Evolutionary conservation across 1,284 basidiomycete genomes (phyloP).

Genomic region (Sutorius eximius): DNA sequence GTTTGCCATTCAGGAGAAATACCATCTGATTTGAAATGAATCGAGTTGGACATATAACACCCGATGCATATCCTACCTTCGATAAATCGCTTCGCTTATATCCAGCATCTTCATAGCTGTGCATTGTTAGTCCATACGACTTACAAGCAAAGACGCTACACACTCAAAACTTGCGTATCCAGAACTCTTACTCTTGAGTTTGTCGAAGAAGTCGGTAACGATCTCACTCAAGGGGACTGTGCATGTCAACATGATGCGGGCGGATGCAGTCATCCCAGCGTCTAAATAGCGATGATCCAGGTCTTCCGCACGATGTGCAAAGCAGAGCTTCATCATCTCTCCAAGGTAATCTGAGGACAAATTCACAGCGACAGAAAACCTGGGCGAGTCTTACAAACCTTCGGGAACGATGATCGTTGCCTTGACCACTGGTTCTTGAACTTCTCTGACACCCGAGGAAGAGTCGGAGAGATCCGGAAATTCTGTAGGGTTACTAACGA

Average conservation of each 20-base stretch:
- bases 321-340: slow-evolving; percentile 91
- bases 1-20: slow-evolving; percentile 83
- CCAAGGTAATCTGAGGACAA: slow-evolving; percentile 70
- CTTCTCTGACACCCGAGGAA: slow-evolving; percentile 62
- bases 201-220: slow-evolving; percentile 91
- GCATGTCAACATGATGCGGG: slow-evolving; percentile 79
- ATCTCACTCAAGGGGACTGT: slow-evolving; percentile 87
- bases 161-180: slow-evolving; percentile 93
- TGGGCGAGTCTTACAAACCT: slow-evolving; percentile 46
- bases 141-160: slow-evolving; percentile 29
- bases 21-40: slow-evolving; percentile 58
- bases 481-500: slow-evolving; percentile 88
- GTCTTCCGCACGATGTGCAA: slow-evolving; percentile 74
- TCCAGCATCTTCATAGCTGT: slow-evolving; percentile 87
- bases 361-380: slow-evolving; percentile 15
- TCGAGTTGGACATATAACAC: background rate
- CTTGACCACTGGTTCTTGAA: slow-evolving; percentile 88
- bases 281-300: slow-evolving; percentile 81
- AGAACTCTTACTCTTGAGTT: slow-evolving; percentile 86
- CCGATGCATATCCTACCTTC: slow-evolving; percentile 53
- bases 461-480: slow-evolving; percentile 81
- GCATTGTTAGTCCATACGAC: slow-evolving; percentile 2
- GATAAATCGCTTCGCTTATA: slow-evolving; percentile 78
- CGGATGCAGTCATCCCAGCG: slow-evolving; percentile 47
- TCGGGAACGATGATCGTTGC: slow-evolving; percentile 93